Evolutionary conservation across 768 basidiomycete species (phyloP).

Genomic region (Chalciporus sphaerocephalus): DNA sequence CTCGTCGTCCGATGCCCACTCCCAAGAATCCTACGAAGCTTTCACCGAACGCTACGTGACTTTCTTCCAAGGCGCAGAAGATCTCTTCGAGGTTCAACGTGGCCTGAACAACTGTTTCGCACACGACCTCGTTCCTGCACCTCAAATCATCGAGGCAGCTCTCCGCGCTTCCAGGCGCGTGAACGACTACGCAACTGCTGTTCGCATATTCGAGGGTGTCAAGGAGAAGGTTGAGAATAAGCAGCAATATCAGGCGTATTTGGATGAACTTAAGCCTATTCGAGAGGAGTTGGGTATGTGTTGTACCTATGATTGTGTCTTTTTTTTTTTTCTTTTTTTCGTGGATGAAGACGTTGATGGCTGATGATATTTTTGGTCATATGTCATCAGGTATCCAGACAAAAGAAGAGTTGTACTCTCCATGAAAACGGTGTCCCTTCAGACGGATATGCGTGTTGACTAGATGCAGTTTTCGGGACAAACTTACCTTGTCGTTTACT

Average conservation of each 20-base stretch:
- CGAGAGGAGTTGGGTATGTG: slow-evolving; percentile 85
- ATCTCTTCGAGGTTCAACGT: slow-evolving; percentile 98
- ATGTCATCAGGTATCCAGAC: slow-evolving; percentile 46
- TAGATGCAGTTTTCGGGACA: slow-evolving; percentile 25
- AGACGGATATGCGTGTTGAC: slow-evolving; percentile 12
- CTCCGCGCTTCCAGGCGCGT: slow-evolving; percentile 84
- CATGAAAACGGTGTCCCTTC: slow-evolving; percentile 27
- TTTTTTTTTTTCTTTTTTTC: neutral
- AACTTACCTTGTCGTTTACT: slow-evolving; percentile 15
- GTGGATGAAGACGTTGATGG: neutral
- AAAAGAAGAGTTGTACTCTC: slow-evolving; percentile 61
- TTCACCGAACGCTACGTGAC: slow-evolving; percentile 91
- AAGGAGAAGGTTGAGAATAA: slow-evolving; percentile 98
- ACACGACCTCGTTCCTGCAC: slow-evolving; percentile 90
- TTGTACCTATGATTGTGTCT: neutral
- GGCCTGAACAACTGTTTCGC: slow-evolving; percentile 99
- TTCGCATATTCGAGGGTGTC: slow-evolving; percentile 92
- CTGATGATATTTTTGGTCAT: neutral
- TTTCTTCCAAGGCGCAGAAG: slow-evolving; percentile 91
- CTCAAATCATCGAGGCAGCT: slow-evolving; percentile 81
- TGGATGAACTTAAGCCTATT: slow-evolving; percentile 84
- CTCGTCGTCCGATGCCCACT: slow-evolving; percentile 55
- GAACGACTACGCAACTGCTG: slow-evolving; percentile 96
- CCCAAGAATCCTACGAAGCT: slow-evolving; percentile 88
- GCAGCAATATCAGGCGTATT: slow-evolving; percentile 88